A percentile compares a stretch with the other conserved stretches of the same genome.
Conservation (phyloP, 2,329 filamentous ascomycete species). For the Geosmithia morbida region DNA sequence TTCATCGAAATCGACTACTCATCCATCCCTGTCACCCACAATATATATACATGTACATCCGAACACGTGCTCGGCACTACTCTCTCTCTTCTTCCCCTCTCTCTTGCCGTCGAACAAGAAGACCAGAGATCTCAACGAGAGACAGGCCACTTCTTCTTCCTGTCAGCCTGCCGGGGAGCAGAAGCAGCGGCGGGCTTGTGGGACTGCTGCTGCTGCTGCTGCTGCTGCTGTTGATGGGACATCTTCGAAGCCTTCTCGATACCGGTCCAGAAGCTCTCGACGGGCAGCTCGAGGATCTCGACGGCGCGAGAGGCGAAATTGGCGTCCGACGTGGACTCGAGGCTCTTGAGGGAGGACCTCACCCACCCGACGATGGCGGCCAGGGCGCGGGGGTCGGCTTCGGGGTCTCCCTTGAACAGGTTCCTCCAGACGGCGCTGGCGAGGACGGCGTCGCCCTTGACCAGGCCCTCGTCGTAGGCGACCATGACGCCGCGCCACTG, state of each 20-base stretch:
- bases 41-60: background rate
- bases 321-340: conserved; percentile 35
- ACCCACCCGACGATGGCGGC: conserved; percentile 44
- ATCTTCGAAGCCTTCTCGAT: conserved; percentile 18
- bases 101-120: no score
- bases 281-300: conserved; percentile 19
- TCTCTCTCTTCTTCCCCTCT: background rate
- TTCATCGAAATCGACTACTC: background rate
- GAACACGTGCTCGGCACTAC: background rate
- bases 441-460: conserved; percentile 62
- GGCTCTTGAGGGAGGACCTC: conserved; percentile 27
- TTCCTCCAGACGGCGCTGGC: conserved; percentile 87
- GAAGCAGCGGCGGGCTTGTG: background rate
- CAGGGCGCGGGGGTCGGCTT: conserved; percentile 33
- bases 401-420: conserved; percentile 58
- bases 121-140: background rate
- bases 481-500: conserved; percentile 83
- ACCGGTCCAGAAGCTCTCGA: conserved; percentile 28
- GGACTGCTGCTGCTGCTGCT: background rate
- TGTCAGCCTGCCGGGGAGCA: background rate
- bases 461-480: conserved; percentile 71
- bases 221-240: background rate
- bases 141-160: background rate
- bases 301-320: conserved; percentile 14
- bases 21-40: background rate